Conservation (phyloP, 306 rosid species). For the Morella rubra region DNA sequence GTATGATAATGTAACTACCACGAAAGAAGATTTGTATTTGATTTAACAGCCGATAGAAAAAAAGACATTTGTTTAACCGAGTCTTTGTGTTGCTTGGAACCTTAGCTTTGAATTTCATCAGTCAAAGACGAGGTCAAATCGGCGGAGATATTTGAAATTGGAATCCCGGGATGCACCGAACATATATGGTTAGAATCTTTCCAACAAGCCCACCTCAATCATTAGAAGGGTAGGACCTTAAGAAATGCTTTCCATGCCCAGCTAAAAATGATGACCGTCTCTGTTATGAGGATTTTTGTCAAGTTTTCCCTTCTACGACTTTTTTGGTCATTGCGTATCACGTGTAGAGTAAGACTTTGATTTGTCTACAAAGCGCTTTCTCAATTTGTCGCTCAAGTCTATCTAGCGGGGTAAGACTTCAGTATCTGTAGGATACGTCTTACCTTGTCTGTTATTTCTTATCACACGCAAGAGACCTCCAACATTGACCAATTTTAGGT, state of each 20-base stretch:
- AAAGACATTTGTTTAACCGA: background rate
- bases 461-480: background rate
- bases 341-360: background rate
- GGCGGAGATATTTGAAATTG: conserved; percentile 4
- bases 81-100: conserved; percentile 6
- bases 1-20: background rate
- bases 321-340: background rate
- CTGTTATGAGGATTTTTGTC: background rate
- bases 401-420: background rate
- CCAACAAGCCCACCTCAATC: conserved; percentile 9
- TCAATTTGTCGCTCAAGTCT: background rate
- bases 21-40: background rate
- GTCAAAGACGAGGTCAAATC: conserved; percentile 21
- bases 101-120: background rate
- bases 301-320: background rate
- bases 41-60: background rate
- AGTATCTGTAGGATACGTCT: background rate
- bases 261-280: background rate
- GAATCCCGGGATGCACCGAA: background rate
- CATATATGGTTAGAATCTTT: background rate
- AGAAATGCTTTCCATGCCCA: background rate
- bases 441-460: background rate
- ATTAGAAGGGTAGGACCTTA: background rate
- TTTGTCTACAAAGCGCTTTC: background rate
- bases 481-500: background rate